Conservation (phyloP, 805 yeast genomes). For the Ogataea ramenticola region DNA sequence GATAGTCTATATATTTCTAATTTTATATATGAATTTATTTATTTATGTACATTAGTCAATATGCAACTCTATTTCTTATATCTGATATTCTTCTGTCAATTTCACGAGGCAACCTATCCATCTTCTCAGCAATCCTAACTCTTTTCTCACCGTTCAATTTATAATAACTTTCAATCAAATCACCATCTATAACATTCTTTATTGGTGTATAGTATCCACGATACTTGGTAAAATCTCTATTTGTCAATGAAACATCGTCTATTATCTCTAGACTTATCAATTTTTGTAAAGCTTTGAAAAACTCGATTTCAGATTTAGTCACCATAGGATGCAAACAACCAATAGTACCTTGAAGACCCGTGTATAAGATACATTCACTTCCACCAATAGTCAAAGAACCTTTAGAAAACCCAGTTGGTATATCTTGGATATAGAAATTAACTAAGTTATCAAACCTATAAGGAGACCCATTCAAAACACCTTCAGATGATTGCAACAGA, state of each 20-base stretch:
- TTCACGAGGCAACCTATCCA: conserved; percentile 42
- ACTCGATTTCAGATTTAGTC: conserved; percentile 53
- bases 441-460: conserved; percentile 45
- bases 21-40: too few species aligned
- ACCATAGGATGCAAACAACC: conserved; percentile 68
- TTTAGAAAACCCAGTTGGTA: conserved; percentile 52
- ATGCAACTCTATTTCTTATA: conserved; percentile 34
- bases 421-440: conserved; percentile 62
- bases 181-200: conserved; percentile 80
- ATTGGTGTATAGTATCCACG: conserved; percentile 80
- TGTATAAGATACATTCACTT: conserved; percentile 55
- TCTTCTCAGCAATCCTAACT: conserved; percentile 29
- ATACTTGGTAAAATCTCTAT: conserved; percentile 59
- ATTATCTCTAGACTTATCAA: conserved; percentile 30
- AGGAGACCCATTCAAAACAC: conserved; percentile 42
- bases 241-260: conserved; percentile 38
- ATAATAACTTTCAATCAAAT: conserved; percentile 57
- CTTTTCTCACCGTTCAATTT: conserved; percentile 28
- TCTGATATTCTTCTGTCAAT: conserved; percentile 47
- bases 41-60: conserved; percentile 4
- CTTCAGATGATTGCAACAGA: conserved; percentile 26
- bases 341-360: conserved; percentile 77
- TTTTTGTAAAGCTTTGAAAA: conserved; percentile 49
- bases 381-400: conserved; percentile 57
- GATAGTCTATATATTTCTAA: too few species aligned